These are phyloP conservation scores for Clathrus columnatus DNA, from an alignment of 768 basidiomycete genomes.

Conservation along the genomic window DNA sequence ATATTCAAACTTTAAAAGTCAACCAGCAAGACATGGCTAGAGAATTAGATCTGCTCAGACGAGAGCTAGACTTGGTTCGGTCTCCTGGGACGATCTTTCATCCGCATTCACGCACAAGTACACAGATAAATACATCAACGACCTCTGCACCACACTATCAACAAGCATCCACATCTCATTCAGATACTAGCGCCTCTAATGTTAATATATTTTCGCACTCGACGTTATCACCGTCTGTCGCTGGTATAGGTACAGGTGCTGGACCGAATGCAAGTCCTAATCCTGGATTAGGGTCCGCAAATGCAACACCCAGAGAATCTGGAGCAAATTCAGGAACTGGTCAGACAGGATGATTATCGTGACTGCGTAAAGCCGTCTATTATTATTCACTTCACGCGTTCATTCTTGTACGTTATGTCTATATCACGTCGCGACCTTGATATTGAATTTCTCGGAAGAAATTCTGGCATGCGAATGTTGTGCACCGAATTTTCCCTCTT, in stretches of 20 bases:
- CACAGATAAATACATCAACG: neutral
- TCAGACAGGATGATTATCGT: neutral
- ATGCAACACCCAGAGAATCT: neutral
- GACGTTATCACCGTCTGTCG: neutral
- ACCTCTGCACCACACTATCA: neutral
- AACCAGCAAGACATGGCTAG: constrained; percentile 67
- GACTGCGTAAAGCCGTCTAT: neutral
- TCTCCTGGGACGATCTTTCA: neutral
- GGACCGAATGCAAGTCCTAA: neutral
- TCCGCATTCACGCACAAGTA: neutral
- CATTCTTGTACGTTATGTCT: too few relatives aligned
- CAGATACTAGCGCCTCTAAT: neutral
- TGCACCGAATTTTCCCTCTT: neutral
- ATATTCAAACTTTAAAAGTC: constrained; percentile 70
- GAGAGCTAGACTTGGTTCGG: constrained; percentile 50
- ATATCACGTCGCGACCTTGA: neutral
- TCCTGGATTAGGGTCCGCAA: neutral
- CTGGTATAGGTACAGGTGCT: neutral
- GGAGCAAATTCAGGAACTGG: too few relatives aligned
- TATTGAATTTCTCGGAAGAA: neutral
- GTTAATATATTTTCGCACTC: neutral
- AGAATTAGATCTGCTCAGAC: constrained; percentile 70
- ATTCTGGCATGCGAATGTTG: neutral
- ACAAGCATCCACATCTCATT: neutral
- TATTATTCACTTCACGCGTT: neutral